Evolutionary conservation across 1,139 yeast species (phyloP), one percentile per base, ranked within the genome.

Genomic region (Scheffersomyces segobiensis): DNA sequence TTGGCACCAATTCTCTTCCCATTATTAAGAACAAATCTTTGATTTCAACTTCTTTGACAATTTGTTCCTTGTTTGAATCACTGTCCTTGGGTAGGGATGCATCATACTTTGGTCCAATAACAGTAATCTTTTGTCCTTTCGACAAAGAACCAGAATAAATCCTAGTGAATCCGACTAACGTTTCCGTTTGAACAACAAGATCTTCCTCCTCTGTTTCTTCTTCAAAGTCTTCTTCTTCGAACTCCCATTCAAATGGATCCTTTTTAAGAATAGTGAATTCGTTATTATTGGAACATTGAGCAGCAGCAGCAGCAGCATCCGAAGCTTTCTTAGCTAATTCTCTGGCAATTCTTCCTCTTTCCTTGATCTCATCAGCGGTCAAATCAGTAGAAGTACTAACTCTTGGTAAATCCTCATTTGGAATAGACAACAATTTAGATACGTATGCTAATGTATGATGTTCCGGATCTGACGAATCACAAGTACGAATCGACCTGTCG

Each of bases 1-100:
- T 80, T 14, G 92, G 81, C 2, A 93, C 87, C 57, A 95, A 79
- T 61, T 95, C 98, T 62, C 95, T 81, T 17, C 99, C 99, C 99
- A 96, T 96, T 55, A 96, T 80, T 60, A 95, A 77, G 68, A 85
- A 93, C 52, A 96, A 76, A 53, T 88, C 91, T 17, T 89, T 83
- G 46, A 96, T 83, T 56, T 74, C 79, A 18, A 79, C 71, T 19
- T 77, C 76, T 6, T 74, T 75, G 32, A 83, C 77, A 22, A 87
- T 76, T 66, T 89, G 89, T 22, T 72, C 72, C 4, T 58, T 55
- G 59, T 79, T 79, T 5, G 67, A 64, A 1, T 72, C 71, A 60
- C 85, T 83, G 19, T 74, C 78, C n/a, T 70, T 75, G 7, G 96
- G 93, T 39, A 78, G 70, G 0, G 83, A 71, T 0, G 98, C 96